These are phyloP conservation scores for Vigna mungo DNA, from an alignment of 306 rosid species.

Conservation along the genomic window DNA sequence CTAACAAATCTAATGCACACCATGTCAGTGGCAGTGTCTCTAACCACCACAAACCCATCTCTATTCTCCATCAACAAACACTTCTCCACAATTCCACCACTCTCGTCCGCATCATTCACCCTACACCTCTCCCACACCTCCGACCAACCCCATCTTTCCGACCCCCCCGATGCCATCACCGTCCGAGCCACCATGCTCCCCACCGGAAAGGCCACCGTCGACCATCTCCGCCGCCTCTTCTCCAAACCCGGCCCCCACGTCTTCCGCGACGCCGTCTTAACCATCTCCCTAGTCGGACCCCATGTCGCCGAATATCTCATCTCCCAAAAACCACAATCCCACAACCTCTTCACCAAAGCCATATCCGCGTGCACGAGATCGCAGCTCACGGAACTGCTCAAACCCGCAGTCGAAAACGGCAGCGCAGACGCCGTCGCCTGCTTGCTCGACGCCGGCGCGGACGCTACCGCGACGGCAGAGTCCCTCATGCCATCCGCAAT, in stretches of 20 bases:
- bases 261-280: slow-evolving; percentile 77
- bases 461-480: slow-evolving; percentile 46
- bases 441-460: slow-evolving; percentile 69
- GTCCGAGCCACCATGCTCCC: slow-evolving; percentile 82
- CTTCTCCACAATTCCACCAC: slow-evolving; percentile 74
- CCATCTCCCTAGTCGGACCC: slow-evolving; percentile 70
- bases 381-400: slow-evolving; percentile 60
- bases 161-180: slow-evolving; percentile 60
- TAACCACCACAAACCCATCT: slow-evolving; percentile 71
- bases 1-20: slow-evolving; percentile 91
- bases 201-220: slow-evolving; percentile 70
- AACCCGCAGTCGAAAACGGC: slow-evolving; percentile 56
- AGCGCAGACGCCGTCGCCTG: slow-evolving; percentile 48
- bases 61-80: slow-evolving; percentile 59
- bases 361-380: slow-evolving; percentile 57
- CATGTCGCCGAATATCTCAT: slow-evolving; percentile 62
- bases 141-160: slow-evolving; percentile 59
- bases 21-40: slow-evolving; percentile 89
- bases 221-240: slow-evolving; percentile 75
- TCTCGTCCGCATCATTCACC: slow-evolving; percentile 61
- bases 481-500: slow-evolving; percentile 62
- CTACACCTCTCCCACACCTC: slow-evolving; percentile 51
- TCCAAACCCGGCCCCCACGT: slow-evolving; percentile 74
- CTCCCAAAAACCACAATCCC: slow-evolving; percentile 37
- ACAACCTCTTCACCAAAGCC: slow-evolving; percentile 50